Evolutionary conservation across 495 filamentous ascomycete genomes (phyloP).

Genomic region (Penicillium crystallinum): DNA sequence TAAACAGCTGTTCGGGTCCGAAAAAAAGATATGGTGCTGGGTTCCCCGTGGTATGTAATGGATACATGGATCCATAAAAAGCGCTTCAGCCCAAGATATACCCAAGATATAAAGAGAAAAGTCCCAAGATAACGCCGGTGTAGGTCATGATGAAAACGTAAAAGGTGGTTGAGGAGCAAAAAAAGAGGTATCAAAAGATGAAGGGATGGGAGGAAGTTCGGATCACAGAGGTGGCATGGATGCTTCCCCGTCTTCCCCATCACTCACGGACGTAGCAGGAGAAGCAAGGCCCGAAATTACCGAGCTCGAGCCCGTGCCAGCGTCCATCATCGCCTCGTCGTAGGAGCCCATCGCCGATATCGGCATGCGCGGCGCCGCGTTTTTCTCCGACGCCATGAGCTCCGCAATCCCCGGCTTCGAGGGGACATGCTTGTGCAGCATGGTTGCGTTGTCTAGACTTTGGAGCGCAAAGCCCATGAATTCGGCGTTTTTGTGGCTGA

Average conservation of each 20-base stretch:
- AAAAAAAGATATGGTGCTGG: too few species aligned
- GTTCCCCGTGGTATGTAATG: neutral
- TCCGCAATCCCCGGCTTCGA: constrained; percentile 46
- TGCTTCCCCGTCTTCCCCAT: constrained; percentile 19
- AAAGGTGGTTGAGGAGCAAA: neutral
- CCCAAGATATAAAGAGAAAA: neutral
- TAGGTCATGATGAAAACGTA: neutral
- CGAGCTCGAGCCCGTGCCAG: constrained; percentile 21
- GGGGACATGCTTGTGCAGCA: constrained; percentile 45
- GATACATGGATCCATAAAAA: constrained; percentile 3
- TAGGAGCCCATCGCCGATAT: constrained; percentile 7
- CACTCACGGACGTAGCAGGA: constrained; percentile 29
- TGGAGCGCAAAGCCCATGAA: constrained; percentile 54
- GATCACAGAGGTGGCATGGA: constrained; percentile 9
- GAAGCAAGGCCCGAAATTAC: constrained; percentile 32
- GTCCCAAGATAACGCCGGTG: neutral
- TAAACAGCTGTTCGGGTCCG: neutral
- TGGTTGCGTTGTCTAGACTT: constrained; percentile 41
- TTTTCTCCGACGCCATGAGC: constrained; percentile 40
- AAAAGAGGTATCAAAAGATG: neutral
- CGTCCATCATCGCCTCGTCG: constrained; percentile 22
- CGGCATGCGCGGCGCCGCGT: constrained; percentile 13
- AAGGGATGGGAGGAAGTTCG: neutral
- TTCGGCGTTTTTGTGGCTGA: constrained; percentile 73
- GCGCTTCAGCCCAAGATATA: constrained; percentile 10